Percentiles rank a stretch among this genome's conserved stretches.
Evolutionary conservation across 1,284 basidiomycete species (phyloP).

Genomic region (Amylostereum areolatum): DNA sequence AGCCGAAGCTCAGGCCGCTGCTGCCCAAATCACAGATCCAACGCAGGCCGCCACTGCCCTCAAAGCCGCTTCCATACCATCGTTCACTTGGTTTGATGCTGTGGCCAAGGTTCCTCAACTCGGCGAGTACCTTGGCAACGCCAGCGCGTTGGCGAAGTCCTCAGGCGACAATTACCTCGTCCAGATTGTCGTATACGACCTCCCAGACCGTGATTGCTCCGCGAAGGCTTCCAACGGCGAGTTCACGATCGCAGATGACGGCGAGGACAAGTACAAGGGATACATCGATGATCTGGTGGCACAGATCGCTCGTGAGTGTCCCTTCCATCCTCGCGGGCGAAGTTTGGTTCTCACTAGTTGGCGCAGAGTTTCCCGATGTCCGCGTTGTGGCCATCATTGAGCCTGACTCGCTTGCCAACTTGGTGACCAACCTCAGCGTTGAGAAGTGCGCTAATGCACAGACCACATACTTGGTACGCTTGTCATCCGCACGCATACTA

Average conservation of each 20-base stretch:
- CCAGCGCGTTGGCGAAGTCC: conserved; percentile 34
- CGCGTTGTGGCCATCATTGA: conserved; percentile 60
- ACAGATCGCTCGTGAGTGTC: conserved; percentile 42
- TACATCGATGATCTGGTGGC: conserved; percentile 60
- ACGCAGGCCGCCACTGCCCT: conserved; percentile 42
- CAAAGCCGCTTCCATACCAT: conserved; percentile 48
- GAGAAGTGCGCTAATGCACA: conserved; percentile 48
- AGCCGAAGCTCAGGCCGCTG: conserved; percentile 43
- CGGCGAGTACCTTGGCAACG: conserved; percentile 50
- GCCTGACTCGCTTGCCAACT: conserved; percentile 57
- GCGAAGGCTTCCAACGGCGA: conserved; percentile 62
- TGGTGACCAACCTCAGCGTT: conserved; percentile 59
- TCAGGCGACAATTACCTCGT: conserved; percentile 46
- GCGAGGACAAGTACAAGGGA: conserved; percentile 47
- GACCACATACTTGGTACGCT: conserved; percentile 40
- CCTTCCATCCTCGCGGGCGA: background rate
- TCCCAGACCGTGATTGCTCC: conserved; percentile 59
- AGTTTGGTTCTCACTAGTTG: background rate
- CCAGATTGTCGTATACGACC: conserved; percentile 58
- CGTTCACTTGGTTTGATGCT: conserved; percentile 56
- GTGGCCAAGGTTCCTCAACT: conserved; percentile 45
- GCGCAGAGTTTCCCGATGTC: conserved; percentile 49
- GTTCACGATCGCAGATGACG: conserved; percentile 50
- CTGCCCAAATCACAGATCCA: conserved; percentile 41
- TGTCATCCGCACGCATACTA: background rate